These are phyloP conservation scores for Phytophthora fragariaefolia DNA, from an alignment of 352 stramenopile species.

Conservation along the genomic window DNA sequence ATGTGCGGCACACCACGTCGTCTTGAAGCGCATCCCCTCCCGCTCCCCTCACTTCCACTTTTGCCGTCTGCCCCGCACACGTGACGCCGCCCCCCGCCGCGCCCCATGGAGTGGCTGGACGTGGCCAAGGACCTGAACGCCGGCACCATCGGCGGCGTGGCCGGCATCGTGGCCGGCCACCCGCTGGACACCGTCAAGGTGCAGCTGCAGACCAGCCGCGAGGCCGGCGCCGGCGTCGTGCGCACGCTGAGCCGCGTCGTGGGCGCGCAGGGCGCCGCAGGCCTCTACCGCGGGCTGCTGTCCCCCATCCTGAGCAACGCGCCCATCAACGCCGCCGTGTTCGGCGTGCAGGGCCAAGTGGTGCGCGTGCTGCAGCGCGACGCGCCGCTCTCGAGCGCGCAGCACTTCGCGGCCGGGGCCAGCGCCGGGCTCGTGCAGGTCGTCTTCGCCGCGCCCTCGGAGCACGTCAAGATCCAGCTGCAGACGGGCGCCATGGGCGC, in stretches of 20 bases:
- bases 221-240: slow-evolving; percentile 39
- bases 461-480: slow-evolving; percentile 85
- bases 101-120: slow-evolving; percentile 72
- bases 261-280: slow-evolving; percentile 51
- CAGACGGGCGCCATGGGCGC: slow-evolving; percentile 60
- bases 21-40: too few species aligned
- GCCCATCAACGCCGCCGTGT: slow-evolving; percentile 85
- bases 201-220: slow-evolving; percentile 67
- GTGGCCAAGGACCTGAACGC: slow-evolving; percentile 80
- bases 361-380: slow-evolving; percentile 51
- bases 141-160: slow-evolving; percentile 74
- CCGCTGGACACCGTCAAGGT: slow-evolving; percentile 88
- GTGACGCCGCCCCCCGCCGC: background rate
- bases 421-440: slow-evolving; percentile 67
- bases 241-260: slow-evolving; percentile 59
- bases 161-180: slow-evolving; percentile 77
- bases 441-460: slow-evolving; percentile 66
- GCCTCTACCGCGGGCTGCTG: slow-evolving; percentile 75
- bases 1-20: slow-evolving; percentile 2
- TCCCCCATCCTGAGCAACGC: slow-evolving; percentile 84
- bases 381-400: slow-evolving; percentile 39
- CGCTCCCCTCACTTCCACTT: too few species aligned
- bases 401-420: slow-evolving; percentile 65
- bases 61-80: background rate
- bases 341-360: slow-evolving; percentile 69